phyloP scores from a whole-genome alignment of 495 filamentous ascomycete genomes.

The Aspergillus cristatus region DNA sequence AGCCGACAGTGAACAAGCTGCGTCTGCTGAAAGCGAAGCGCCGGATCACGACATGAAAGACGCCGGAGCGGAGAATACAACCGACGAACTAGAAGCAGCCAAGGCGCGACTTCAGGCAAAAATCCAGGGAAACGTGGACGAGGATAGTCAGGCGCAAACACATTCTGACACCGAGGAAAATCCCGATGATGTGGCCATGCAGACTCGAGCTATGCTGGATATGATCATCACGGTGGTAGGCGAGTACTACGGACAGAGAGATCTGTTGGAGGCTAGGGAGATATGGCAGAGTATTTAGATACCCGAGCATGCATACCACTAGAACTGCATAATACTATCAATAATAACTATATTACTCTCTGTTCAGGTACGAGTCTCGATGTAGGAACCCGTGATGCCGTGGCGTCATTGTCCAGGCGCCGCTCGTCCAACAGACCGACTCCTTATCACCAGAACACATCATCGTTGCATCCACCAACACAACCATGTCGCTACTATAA shows the following conservation, averaged over 20 bases:
- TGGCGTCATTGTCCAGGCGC: no score
- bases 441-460: no score
- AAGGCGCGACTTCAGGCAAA: constrained; percentile 48
- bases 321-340: no score
- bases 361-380: no score
- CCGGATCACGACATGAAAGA: constrained; percentile 14
- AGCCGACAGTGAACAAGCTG: constrained; percentile 6
- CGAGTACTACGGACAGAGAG: constrained; percentile 83
- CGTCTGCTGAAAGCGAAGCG: constrained; percentile 6
- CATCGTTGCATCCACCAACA: no score
- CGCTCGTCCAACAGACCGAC: no score
- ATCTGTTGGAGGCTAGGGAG: constrained; percentile 66
- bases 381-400: no score
- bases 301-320: no score
- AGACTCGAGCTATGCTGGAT: constrained; percentile 54
- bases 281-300: constrained; percentile 25
- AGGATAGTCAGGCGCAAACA: constrained; percentile 3
- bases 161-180: constrained; percentile 11
- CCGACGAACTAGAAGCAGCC: constrained; percentile 44
- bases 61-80: constrained; percentile 5
- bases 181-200: constrained; percentile 13
- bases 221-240: constrained; percentile 89
- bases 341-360: no score
- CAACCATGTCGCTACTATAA: no score
- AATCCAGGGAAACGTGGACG: constrained; percentile 19